Evolutionary conservation across 805 yeast genomes (phyloP).

Genomic region (Metschnikowia amazonensis): DNA sequence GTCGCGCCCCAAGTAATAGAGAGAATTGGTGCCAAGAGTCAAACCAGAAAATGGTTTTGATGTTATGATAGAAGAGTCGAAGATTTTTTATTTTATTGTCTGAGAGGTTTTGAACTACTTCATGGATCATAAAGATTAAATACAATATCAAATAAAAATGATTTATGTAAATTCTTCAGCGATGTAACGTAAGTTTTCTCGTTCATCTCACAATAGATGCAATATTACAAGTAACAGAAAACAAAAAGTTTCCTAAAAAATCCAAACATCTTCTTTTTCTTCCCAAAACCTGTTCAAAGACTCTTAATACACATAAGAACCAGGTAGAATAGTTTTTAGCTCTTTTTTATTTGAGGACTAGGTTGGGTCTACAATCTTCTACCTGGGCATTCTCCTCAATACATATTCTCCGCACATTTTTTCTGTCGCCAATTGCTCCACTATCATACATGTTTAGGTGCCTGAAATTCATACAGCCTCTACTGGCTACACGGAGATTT

Average conservation of each 20-base stretch:
- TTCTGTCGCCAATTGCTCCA: slow-evolving; percentile 1
- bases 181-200: background rate
- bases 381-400: background rate
- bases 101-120: no score
- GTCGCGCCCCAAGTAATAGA: slow-evolving; percentile 2
- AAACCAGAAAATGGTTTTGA: no score
- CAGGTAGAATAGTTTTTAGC: background rate
- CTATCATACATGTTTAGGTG: slow-evolving; percentile 8
- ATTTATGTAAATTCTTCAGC: no score
- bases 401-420: slow-evolving; percentile 5
- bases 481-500: slow-evolving; percentile 7
- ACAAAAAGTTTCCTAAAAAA: background rate
- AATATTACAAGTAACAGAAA: background rate
- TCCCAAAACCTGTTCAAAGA: background rate
- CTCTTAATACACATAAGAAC: background rate
- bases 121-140: no score
- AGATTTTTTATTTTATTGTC: no score
- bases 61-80: no score
- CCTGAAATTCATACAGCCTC: slow-evolving; percentile 7
- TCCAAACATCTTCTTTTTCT: background rate
- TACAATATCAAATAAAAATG: no score
- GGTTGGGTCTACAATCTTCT: background rate
- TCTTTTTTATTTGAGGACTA: no score
- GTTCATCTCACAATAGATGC: background rate
- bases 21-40: no score